These are phyloP conservation scores for Cystobasidium pallidum DNA, from an alignment of 1,284 basidiomycete species.

Conservation along the genomic window DNA sequence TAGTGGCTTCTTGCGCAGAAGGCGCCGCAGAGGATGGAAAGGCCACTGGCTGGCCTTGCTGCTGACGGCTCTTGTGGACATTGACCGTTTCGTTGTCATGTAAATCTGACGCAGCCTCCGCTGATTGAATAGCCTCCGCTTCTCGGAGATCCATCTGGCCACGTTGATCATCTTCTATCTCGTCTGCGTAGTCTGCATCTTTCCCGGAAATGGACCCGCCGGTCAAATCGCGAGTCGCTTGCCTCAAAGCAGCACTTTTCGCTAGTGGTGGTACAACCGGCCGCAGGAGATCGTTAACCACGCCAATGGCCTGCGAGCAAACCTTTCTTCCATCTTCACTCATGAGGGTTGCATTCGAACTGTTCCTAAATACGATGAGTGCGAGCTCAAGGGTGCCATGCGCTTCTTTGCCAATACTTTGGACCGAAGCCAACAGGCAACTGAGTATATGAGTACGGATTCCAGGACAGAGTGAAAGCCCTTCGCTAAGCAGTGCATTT, in stretches of 20 bases:
- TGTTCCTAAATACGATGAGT: conserved; percentile 5
- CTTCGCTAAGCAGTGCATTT: conserved; percentile 13
- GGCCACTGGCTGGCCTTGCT: not conserved
- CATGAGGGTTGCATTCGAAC: not conserved
- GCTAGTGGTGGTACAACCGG: conserved; percentile 34
- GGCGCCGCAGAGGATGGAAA: conserved; percentile 3
- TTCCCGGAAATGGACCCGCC: conserved; percentile 15
- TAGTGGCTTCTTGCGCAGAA: not conserved
- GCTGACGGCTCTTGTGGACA: too few relatives aligned
- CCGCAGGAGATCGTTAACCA: conserved; percentile 12
- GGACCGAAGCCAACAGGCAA: conserved; percentile 21
- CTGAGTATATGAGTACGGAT: conserved; percentile 18
- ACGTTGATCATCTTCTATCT: not conserved
- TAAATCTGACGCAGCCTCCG: not conserved
- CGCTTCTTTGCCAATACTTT: conserved; percentile 11
- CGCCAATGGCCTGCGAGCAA: conserved; percentile 4
- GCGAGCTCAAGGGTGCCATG: conserved; percentile 26
- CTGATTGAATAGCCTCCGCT: conserved; percentile 4
- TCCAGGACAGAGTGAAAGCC: conserved; percentile 20
- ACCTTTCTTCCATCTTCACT: conserved; percentile 11
- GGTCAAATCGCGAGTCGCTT: conserved; percentile 1
- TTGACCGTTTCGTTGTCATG: not conserved
- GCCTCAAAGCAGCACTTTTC: conserved; percentile 12
- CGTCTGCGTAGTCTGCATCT: not conserved
- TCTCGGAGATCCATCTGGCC: not conserved